A percentile compares a stretch with the other conserved stretches of the same genome.
Conservation (phyloP, 208 protist species). For the Crithidia bombi region DNA sequence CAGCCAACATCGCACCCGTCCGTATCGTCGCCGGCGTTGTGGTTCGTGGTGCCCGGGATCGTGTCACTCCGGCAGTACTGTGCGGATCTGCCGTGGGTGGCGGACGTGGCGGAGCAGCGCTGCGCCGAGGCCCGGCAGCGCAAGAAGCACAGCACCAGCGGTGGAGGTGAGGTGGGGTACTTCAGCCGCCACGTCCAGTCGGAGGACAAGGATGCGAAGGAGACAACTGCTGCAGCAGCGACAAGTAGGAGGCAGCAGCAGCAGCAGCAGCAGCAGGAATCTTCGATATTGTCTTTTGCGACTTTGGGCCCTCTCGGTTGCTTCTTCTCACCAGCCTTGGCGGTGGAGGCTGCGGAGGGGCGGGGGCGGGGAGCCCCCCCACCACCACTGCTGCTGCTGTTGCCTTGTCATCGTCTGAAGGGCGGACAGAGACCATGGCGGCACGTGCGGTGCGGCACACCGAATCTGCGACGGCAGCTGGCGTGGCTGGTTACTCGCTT, state of each 20-base stretch:
- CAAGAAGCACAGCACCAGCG: conserved; percentile 20
- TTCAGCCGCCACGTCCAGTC: conserved; percentile 16
- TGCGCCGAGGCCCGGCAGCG: conserved; percentile 28
- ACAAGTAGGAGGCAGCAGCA: background rate
- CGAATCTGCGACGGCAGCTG: too few species aligned
- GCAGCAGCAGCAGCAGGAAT: background rate
- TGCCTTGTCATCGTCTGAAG: background rate
- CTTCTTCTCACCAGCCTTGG: conserved; percentile 19
- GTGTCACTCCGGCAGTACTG: conserved; percentile 44
- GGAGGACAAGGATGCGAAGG: background rate
- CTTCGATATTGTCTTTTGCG: background rate
- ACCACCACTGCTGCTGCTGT: background rate
- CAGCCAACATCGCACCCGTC: background rate
- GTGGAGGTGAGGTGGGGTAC: conserved; percentile 21
- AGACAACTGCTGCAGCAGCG: background rate
- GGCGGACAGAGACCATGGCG: background rate
- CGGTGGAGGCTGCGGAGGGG: background rate
- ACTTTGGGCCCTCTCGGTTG: conserved; percentile 12
- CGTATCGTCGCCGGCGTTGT: background rate
- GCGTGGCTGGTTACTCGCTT: background rate
- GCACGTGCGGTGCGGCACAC: conserved; percentile 13
- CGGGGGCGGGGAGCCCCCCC: background rate
- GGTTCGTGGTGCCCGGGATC: conserved; percentile 40
- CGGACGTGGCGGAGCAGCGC: conserved; percentile 27
- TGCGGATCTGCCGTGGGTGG: conserved; percentile 39